Conservation (phyloP, 2,329 filamentous ascomycete species). For the Alternaria ventricosa region DNA sequence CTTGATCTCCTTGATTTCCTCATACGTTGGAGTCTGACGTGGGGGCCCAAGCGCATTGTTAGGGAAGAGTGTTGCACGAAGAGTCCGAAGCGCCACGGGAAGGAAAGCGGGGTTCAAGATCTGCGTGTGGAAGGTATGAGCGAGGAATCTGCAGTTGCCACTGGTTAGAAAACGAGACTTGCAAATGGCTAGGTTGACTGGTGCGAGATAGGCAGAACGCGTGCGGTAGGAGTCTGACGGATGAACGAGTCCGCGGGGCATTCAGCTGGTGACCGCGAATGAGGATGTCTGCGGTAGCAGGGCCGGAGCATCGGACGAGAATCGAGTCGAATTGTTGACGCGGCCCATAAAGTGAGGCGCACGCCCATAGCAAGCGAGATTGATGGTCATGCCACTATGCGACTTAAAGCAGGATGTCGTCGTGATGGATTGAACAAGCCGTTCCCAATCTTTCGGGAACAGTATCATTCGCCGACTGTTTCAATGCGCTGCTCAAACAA, state of each 20-base stretch:
- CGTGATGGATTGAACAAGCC: background rate
- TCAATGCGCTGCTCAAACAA: conserved; percentile 2
- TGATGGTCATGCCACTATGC: conserved; percentile 10
- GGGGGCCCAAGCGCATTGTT: conserved; percentile 76
- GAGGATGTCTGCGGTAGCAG: conserved; percentile 6
- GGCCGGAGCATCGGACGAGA: conserved; percentile 4
- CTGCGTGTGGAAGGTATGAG: conserved; percentile 51
- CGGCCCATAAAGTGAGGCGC: conserved; percentile 29
- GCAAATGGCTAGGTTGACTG: conserved; percentile 29
- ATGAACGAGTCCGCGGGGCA: conserved; percentile 25
- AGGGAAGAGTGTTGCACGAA: conserved; percentile 83
- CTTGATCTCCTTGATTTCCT: conserved; percentile 68
- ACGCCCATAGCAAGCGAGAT: conserved; percentile 16
- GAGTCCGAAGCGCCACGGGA: conserved; percentile 64
- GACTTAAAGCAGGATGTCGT: conserved; percentile 6
- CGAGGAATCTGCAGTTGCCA: conserved; percentile 52
- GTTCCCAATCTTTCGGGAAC: conserved; percentile 1
- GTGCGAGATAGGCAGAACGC: conserved; percentile 27
- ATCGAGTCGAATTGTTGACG: conserved; percentile 8
- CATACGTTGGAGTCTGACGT: conserved; percentile 64
- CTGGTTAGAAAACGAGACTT: conserved; percentile 34
- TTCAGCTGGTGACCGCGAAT: conserved; percentile 31
- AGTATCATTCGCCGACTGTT: conserved; percentile 10
- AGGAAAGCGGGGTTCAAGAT: conserved; percentile 54
- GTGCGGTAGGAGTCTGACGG: conserved; percentile 10